Percentiles rank a stretch among this genome's conserved stretches.
Evolutionary conservation across 306 rosid species (phyloP).

Genomic region (Arachis hypogaea): DNA sequence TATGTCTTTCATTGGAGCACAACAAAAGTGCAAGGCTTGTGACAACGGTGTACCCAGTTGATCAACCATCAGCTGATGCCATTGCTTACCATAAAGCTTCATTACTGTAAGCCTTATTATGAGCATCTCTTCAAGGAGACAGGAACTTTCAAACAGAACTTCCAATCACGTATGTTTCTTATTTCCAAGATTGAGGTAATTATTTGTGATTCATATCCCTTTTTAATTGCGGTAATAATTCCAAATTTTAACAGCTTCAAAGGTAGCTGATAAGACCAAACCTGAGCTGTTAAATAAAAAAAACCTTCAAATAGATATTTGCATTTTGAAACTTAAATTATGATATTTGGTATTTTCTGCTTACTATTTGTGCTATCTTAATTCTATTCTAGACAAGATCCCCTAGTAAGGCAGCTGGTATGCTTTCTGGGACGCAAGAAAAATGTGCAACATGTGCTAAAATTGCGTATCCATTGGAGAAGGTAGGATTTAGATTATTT

Average conservation of each 20-base stretch:
- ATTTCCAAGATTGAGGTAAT: conserved; percentile 3
- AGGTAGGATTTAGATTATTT: conserved; percentile 49
- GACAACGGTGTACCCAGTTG: conserved; percentile 87
- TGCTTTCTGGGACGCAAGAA: conserved; percentile 92
- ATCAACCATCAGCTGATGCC: conserved; percentile 66
- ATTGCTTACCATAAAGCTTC: conserved; percentile 16
- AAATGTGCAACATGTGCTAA: conserved; percentile 81
- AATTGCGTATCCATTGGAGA: conserved; percentile 85
- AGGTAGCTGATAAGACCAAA: conserved; percentile 70
- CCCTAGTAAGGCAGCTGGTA: conserved; percentile 84
- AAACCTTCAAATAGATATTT: not conserved
- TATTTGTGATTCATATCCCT: conserved; percentile 20
- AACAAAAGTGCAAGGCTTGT: conserved; percentile 83
- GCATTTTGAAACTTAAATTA: conserved; percentile 24
- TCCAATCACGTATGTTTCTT: conserved; percentile 69
- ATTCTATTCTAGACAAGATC: conserved; percentile 67
- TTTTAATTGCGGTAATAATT: conserved; percentile 45
- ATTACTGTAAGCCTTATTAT: conserved; percentile 79
- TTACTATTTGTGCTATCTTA: conserved; percentile 31
- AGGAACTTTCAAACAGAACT: conserved; percentile 74
- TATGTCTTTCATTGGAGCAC: conserved; percentile 76
- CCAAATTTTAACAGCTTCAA: conserved; percentile 66
- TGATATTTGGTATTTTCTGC: conserved; percentile 22
- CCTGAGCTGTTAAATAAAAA: conserved; percentile 68
- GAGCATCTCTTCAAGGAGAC: conserved; percentile 85